phyloP scores from a whole-genome alignment of 805 yeast species.

The Schizosaccharomyces osmophilus region DNA sequence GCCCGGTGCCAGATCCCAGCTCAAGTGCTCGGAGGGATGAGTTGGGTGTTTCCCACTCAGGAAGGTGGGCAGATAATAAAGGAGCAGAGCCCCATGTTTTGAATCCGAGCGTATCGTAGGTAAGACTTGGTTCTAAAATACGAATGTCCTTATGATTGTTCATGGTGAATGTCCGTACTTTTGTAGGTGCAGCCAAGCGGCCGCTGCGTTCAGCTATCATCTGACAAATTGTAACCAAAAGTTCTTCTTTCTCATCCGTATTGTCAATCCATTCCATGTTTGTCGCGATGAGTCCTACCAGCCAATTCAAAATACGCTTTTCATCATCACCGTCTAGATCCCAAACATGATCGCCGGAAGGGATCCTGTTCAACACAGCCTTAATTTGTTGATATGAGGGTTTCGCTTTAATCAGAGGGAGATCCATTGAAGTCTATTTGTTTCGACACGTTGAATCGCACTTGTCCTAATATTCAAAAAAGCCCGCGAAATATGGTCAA shows the following conservation, averaged over 20 bases:
- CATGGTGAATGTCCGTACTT: constrained; percentile 28
- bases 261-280: constrained; percentile 22
- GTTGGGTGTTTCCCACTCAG: not conserved
- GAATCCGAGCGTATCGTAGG: constrained; percentile 62
- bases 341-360: not conserved
- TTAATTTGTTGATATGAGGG: not conserved
- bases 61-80: constrained; percentile 5
- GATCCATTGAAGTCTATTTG: not conserved
- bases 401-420: not conserved
- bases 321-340: not conserved
- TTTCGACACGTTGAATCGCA: no score
- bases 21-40: constrained; percentile 21
- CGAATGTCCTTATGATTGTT: constrained; percentile 16
- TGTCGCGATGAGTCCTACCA: constrained; percentile 12
- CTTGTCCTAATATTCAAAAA: no score
- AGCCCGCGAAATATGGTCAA: no score
- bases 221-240: constrained; percentile 33
- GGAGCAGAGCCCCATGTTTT: constrained; percentile 76
- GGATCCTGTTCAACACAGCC: not conserved
- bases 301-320: constrained; percentile 10
- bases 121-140: constrained; percentile 57
- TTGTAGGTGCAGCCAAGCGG: constrained; percentile 51
- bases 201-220: constrained; percentile 64
- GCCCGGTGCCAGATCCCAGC: constrained; percentile 81
- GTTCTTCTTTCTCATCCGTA: constrained; percentile 12